Evolutionary conservation across 331 rosid genomes (phyloP).

Genomic region (Pyracantha coccinea): DNA sequence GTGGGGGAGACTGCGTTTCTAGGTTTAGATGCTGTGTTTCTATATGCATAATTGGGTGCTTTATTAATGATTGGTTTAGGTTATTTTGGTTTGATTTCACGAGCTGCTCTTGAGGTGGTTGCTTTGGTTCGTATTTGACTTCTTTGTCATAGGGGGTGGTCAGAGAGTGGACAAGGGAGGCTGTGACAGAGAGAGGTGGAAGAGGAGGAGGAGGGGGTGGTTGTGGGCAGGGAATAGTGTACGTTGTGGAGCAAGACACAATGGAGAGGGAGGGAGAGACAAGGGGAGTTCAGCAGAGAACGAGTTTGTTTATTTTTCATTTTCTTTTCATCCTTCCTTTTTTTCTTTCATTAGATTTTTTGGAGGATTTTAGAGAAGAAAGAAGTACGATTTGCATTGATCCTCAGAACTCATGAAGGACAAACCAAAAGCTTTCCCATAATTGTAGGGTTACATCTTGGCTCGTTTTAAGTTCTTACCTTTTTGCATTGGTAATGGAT

Average conservation of each 20-base stretch:
- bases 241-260: not conserved
- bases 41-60: not conserved
- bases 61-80: not conserved
- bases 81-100: not conserved
- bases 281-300: not conserved
- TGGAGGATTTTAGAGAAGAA: no score
- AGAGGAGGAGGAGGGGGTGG: not conserved
- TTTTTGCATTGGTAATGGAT: no score
- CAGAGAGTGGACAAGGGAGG: not conserved
- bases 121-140: not conserved
- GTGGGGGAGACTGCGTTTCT: not conserved
- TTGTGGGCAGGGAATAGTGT: not conserved
- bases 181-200: not conserved
- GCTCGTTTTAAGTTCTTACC: no score
- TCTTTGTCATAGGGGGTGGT: not conserved
- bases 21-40: not conserved
- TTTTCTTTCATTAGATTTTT: no score
- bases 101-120: not conserved
- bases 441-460: no score
- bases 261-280: not conserved
- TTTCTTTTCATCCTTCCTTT: no score
- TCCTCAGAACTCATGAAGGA: no score
- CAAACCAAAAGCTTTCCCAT: no score
- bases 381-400: no score
- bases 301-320: not conserved